These are phyloP conservation scores for Purshia tridentata DNA, from an alignment of 306 rosid species.

Conservation along the genomic window DNA sequence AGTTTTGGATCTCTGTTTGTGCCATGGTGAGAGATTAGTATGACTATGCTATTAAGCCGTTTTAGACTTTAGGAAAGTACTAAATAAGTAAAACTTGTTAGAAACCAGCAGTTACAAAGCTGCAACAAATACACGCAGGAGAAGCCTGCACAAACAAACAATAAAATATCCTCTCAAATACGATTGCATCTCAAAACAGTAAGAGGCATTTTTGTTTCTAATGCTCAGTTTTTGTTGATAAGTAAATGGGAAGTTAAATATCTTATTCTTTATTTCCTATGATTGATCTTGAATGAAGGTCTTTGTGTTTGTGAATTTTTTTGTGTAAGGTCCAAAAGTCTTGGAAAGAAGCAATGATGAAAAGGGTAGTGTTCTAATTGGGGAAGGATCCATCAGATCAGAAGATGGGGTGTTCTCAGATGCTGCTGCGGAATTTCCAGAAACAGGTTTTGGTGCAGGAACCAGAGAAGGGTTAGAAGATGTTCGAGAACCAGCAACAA, in stretches of 20 bases:
- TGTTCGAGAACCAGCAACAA: slow-evolving; percentile 27
- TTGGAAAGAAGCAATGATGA: slow-evolving; percentile 27
- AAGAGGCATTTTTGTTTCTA: neutral
- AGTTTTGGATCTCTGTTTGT: neutral
- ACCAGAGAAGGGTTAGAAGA: slow-evolving; percentile 20
- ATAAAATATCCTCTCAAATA: neutral
- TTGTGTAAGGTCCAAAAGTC: slow-evolving; percentile 40
- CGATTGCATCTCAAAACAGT: neutral
- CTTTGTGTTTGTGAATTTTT: slow-evolving; percentile 24
- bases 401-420: slow-evolving; percentile 70
- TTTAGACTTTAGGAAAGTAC: neutral
- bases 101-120: neutral
- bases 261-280: neutral
- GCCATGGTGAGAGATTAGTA: neutral
- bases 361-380: slow-evolving; percentile 37
- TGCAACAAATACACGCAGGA: neutral
- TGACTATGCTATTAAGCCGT: neutral
- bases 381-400: slow-evolving; percentile 33
- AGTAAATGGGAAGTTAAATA: neutral
- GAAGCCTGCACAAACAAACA: neutral
- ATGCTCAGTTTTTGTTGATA: neutral
- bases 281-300: neutral
- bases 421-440: slow-evolving; percentile 70
- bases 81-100: neutral
- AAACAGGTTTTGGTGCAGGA: slow-evolving; percentile 29